phyloP scores from a whole-genome alignment of 2,329 filamentous ascomycete species.

The Trichoderma sp. region DNA sequence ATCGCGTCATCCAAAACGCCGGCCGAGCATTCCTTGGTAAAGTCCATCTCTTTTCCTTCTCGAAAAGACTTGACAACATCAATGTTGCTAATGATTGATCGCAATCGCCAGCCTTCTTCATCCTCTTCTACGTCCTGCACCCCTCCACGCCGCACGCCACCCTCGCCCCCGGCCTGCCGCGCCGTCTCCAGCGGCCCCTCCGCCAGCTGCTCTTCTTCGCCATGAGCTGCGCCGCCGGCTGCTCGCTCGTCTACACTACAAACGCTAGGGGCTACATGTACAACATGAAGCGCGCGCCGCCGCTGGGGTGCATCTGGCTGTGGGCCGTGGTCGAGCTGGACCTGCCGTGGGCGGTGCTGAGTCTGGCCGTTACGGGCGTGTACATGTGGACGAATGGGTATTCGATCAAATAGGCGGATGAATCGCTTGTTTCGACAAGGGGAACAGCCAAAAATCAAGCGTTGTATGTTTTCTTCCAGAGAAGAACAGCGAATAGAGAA shows the following conservation, averaged over 20 bases:
- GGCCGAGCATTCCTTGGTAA: conserved; percentile 56
- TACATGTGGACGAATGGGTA: conserved; percentile 57
- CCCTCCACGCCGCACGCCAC: conserved; percentile 51
- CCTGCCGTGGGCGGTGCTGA: conserved; percentile 63
- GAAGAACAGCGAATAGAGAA: neutral
- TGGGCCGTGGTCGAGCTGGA: conserved; percentile 90
- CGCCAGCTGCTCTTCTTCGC: conserved; percentile 65
- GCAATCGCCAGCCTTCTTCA: conserved; percentile 49
- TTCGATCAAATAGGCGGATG: conserved; percentile 36
- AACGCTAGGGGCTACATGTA: conserved; percentile 81
- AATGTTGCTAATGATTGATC: neutral
- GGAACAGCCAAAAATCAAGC: neutral
- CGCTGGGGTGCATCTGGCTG: conserved; percentile 86
- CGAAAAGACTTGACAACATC: too few relatives aligned
- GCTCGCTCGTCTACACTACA: conserved; percentile 78
- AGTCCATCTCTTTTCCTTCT: too few relatives aligned
- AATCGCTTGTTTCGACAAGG: neutral
- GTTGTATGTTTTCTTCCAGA: neutral
- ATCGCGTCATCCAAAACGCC: conserved; percentile 54
- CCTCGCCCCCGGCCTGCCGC: conserved; percentile 54
- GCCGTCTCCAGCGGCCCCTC: conserved; percentile 48
- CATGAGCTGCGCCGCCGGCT: conserved; percentile 64
- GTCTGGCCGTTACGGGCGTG: conserved; percentile 47
- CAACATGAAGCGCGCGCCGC: conserved; percentile 89
- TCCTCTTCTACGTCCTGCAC: conserved; percentile 60